A percentile compares a stretch with the other conserved stretches of the same genome.
These are phyloP conservation scores for Oropetium thomaeum DNA, from an alignment of 176 grass and related monocot species.

Conservation along the genomic window DNA sequence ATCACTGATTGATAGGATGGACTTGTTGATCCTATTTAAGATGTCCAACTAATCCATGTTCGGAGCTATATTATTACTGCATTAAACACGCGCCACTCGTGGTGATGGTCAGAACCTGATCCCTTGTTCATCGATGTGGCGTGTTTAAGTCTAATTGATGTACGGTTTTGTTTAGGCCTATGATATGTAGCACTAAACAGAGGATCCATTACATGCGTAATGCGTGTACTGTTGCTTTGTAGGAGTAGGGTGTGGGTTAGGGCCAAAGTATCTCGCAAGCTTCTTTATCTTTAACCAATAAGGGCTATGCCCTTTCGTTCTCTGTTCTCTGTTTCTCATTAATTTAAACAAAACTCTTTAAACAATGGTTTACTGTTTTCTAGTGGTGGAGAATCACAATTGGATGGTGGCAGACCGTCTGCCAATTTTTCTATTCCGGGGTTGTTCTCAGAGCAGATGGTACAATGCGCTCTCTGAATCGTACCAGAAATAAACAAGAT, in stretches of 20 bases:
- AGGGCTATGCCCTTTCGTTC: background rate
- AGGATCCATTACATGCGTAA: background rate
- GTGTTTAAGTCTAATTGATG: background rate
- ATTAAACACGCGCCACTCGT: constrained; percentile 4
- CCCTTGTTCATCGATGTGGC: background rate
- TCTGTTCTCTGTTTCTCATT: background rate
- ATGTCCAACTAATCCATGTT: background rate
- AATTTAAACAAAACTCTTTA: background rate
- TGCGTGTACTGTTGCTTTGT: background rate
- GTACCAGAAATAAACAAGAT: background rate
- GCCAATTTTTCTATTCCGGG: background rate
- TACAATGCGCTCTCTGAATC: background rate
- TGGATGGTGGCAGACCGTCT: background rate
- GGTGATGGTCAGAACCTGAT: constrained; percentile 23
- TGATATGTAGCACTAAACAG: background rate
- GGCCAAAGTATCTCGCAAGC: background rate
- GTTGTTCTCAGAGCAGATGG: background rate
- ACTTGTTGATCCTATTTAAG: background rate
- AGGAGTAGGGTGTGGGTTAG: too few species aligned
- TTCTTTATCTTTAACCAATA: constrained; percentile 13
- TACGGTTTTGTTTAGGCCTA: background rate
- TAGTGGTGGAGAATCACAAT: background rate
- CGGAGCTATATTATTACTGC: background rate
- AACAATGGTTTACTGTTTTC: background rate
- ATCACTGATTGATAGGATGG: background rate